Base-by-base conservation (phyloP, 352 stramenopile genomes). In the Pythium insidiosum region DNA sequence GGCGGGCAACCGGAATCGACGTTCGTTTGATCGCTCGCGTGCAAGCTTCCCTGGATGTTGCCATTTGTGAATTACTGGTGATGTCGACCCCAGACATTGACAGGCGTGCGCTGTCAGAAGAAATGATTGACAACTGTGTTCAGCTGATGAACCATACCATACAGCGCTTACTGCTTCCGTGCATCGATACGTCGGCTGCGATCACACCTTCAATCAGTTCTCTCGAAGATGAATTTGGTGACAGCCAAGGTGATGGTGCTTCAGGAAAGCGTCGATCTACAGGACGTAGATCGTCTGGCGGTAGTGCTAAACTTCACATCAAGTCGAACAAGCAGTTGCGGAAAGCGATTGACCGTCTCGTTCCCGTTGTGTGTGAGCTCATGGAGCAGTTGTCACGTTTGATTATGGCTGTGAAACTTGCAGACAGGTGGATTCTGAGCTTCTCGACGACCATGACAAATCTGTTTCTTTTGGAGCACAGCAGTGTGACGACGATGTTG, bases 61-160 rank as follows among this genome's bases (percentile, higher is more conserved):
- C 61, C 0, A 81, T 87, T 35, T 89, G 72, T 28, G 68, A 84
- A 49, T 58, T 94, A 2, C 61, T 85, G 15, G 38, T 94, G 29
- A 86, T 91, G 56, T 71, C 75, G 7, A 76, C 78, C 10, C 58
- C 57, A 4, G 58, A 76, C 7, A 78, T 91, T 46, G 78, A 94
- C 18, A 63, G 78, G 11, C 55, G 78, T 25, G 44, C 85, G 41
- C 55, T 94, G 0, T 88, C 80, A 0, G 83, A 94, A 50, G 83
- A 92, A n/a, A 71, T 21, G 11, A 89, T 94, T 44, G 73, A 93
- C 25, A 81, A 84, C 34, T 94, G 76, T 42, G 67, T 85, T 22
- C 58, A 78, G 46, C 47, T 91, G 11, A 53, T 92, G 13, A 71
- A 70, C 38, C 68, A 84, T 24, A 43, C 69, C 1, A 57, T 87